These are phyloP conservation scores for Litchi chinensis DNA, from an alignment of 345 rosid genomes.

Conservation along the genomic window DNA sequence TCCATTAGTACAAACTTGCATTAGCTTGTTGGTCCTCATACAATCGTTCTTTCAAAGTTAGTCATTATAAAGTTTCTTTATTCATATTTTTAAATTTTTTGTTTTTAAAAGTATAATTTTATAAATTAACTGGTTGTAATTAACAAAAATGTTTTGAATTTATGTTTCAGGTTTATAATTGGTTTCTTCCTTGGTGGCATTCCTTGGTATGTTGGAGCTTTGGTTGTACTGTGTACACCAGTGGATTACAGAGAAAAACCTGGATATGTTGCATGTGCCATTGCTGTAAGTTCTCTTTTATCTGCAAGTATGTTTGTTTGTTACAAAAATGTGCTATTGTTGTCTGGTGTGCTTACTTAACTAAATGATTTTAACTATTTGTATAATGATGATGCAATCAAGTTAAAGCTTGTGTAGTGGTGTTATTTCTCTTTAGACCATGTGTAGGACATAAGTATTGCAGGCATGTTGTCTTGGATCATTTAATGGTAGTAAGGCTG, in stretches of 20 bases:
- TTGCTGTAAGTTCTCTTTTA: conserved; percentile 58
- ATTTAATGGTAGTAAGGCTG: not conserved
- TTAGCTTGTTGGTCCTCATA: not conserved
- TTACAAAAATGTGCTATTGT: not conserved
- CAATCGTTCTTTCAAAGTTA: not conserved
- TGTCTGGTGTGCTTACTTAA: not conserved
- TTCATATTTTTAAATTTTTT: too few species aligned
- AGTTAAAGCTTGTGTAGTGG: not conserved
- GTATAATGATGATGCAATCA: not conserved
- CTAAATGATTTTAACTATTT: not conserved
- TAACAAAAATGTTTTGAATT: not conserved
- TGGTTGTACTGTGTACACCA: conserved; percentile 50
- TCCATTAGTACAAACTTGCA: not conserved
- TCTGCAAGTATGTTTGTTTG: not conserved
- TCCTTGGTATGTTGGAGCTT: conserved; percentile 84
- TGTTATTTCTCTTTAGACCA: not conserved
- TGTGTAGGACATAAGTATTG: not conserved
- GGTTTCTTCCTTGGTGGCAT: conserved; percentile 88
- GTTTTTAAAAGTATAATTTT: too few species aligned
- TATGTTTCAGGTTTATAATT: conserved; percentile 55
- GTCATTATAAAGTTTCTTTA: too few species aligned
- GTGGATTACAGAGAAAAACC: conserved; percentile 83
- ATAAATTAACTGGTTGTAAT: not conserved
- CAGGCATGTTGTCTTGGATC: not conserved
- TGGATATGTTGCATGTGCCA: conserved; percentile 77